Conservation (phyloP, 2,329 filamentous ascomycete genomes). For the Stagonosporopsis cucurbitacearum region DNA sequence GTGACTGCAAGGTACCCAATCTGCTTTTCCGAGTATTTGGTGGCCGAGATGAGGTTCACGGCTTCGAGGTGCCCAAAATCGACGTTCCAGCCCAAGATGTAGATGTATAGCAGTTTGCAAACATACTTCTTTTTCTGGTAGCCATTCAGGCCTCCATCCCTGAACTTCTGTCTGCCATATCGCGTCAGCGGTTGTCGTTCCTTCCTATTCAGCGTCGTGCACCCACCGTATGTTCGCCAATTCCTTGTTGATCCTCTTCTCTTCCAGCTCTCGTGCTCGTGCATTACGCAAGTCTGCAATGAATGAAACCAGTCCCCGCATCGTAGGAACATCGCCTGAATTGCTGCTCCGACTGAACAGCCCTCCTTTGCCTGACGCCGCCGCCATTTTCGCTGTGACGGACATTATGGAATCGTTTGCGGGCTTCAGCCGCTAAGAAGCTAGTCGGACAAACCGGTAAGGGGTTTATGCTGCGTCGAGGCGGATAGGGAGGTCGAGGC, state of each 20-base stretch:
- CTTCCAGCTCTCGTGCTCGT: conserved; percentile 90
- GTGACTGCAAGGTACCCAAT: conserved; percentile 98
- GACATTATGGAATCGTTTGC: conserved; percentile 37
- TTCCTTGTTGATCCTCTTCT: conserved; percentile 99
- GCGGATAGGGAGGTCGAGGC: conserved; percentile 1
- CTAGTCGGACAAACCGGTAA: conserved; percentile 36
- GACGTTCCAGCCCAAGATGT: conserved; percentile 98
- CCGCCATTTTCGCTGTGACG: conserved; percentile 46
- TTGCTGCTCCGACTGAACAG: conserved; percentile 50
- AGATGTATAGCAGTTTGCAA: conserved; percentile 99
- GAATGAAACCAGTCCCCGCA: conserved; percentile 84
- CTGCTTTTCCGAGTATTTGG: conserved; percentile 98
- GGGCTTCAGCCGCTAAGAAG: conserved; percentile 42
- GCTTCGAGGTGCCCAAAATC: conserved; percentile 98
- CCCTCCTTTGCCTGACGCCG: conserved; percentile 46
- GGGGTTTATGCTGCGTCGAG: conserved; percentile 8
- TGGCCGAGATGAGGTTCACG: conserved; percentile 94
- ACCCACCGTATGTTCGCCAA: conserved; percentile 88
- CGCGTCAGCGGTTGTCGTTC: conserved; percentile 30
- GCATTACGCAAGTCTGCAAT: conserved; percentile 97
- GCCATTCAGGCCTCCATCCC: conserved; percentile 89
- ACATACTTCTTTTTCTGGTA: conserved; percentile 99
- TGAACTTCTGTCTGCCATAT: conserved; percentile 82
- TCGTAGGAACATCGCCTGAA: conserved; percentile 51
- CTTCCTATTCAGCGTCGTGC: conserved; percentile 12